These are phyloP conservation scores for Pseudopithomyces maydicus DNA, from an alignment of 2,329 filamentous ascomycete species.

Conservation along the genomic window DNA sequence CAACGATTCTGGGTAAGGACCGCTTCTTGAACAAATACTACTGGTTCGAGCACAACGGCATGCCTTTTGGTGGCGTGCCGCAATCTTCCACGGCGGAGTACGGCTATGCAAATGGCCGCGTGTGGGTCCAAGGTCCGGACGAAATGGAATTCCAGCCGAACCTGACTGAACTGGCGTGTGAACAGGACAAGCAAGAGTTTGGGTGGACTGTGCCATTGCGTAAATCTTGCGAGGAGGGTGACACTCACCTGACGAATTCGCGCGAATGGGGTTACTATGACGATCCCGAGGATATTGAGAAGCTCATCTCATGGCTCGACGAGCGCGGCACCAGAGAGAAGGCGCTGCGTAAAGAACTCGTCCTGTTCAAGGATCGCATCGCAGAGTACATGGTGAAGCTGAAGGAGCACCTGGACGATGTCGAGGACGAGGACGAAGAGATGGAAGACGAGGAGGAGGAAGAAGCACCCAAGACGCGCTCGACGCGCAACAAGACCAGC, in stretches of 20 bases:
- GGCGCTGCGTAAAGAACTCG: slow-evolving; percentile 85
- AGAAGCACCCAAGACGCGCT: slow-evolving; percentile 58
- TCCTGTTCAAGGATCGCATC: slow-evolving; percentile 76
- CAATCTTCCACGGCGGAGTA: slow-evolving; percentile 85
- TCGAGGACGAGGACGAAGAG: slow-evolving; percentile 55
- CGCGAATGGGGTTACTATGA: slow-evolving; percentile 91
- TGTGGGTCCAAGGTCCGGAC: slow-evolving; percentile 97
- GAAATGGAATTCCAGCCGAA: slow-evolving; percentile 71
- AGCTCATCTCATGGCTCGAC: slow-evolving; percentile 86
- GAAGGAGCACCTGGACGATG: slow-evolving; percentile 69
- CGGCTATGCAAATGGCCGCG: slow-evolving; percentile 88
- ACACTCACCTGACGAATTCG: slow-evolving; percentile 76
- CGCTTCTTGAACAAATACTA: slow-evolving; percentile 98
- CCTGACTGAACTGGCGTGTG: slow-evolving; percentile 64
- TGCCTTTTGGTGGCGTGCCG: slow-evolving; percentile 90
- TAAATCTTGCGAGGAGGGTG: slow-evolving; percentile 83
- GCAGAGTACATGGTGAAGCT: slow-evolving; percentile 80
- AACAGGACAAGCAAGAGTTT: slow-evolving; percentile 77
- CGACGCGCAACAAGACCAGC: slow-evolving; percentile 67
- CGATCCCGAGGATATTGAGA: slow-evolving; percentile 76
- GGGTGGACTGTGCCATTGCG: slow-evolving; percentile 84
- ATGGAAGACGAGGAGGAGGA: slow-evolving; percentile 56
- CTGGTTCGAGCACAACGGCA: slow-evolving; percentile 98
- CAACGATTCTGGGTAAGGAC: slow-evolving; percentile 87
- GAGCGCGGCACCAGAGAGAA: slow-evolving; percentile 83